Base-by-base conservation (phyloP, 2,329 filamentous ascomycete species). In the Emergomyces pasteurianus region DNA sequence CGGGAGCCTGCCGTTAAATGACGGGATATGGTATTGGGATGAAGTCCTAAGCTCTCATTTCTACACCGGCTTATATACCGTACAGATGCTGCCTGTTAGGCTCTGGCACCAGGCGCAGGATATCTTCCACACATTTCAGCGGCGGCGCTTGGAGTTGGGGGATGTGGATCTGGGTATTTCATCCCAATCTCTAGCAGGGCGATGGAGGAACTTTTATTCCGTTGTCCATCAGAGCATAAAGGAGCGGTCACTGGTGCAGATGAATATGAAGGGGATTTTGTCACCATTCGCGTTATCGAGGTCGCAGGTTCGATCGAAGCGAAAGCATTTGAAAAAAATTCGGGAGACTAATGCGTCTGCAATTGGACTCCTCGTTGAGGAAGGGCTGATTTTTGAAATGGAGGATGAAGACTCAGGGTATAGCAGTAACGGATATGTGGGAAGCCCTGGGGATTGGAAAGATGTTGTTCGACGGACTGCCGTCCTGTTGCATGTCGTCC, bases 21-120 rank as follows among this genome's bases (percentile, higher is more conserved):
- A 96, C 65, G 91, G 96, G 67, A 86, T 96, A 28, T 92, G 88
- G 85, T 97, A 97, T 73, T 99, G 94, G 94, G 90, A 96, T 69
- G 88, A 94, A 66, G 83, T 96, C 1, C 77, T 96, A 36, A 83
- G 84, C 10, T 95, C 90, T 0, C 87, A 90, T 66, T 81, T 84
- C 56, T 89, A 87, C 69, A 92, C 89, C 65, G 87, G 85, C 38
- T 72, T 96, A 3, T 96, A 96, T 74, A 87, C 89, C 16, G 76
- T 95, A 9, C 94, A 99, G 73, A 96, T 87, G 0, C 90, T 87
- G 0, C 94, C 94, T 0, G 68, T 86, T 47, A 82, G 89, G 21
- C 73, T 96, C 40, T 92, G 86, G 84, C 76, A 79, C 2, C 90
- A 88, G 83, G 78, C 83, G 8, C 82, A 81, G 68, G 86, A 88